Percentiles rank a stretch among this genome's conserved stretches.
Evolutionary conservation across 1,284 basidiomycete genomes (phyloP).

Genomic region (Athelia sp.): DNA sequence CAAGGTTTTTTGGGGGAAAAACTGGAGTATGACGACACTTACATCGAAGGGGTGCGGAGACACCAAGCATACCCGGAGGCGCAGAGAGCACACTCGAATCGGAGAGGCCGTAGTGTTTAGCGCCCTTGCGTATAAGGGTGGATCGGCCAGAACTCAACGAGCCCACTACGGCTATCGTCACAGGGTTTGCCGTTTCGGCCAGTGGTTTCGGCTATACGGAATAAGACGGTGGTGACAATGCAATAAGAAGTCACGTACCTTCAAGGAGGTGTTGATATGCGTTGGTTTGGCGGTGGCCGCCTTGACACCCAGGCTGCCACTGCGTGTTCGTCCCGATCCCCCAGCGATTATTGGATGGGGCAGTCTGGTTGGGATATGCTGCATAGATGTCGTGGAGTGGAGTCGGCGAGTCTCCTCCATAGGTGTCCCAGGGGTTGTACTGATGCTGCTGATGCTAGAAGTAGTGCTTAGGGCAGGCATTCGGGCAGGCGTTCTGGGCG

Average conservation of each 20-base stretch:
- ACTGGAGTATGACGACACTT: constrained; percentile 15
- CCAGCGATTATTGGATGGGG: constrained; percentile 18
- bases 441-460: constrained; percentile 35
- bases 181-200: constrained; percentile 19
- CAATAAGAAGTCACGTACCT: constrained; percentile 14
- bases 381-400: constrained; percentile 37
- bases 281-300: constrained; percentile 26
- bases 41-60: constrained; percentile 38
- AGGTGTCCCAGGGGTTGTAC: constrained; percentile 25
- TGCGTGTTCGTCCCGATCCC: constrained; percentile 42
- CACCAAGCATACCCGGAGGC: constrained; percentile 21
- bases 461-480: constrained; percentile 36
- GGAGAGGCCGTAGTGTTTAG: constrained; percentile 51
- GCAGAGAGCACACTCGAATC: constrained; percentile 32
- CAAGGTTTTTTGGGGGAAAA: constrained; percentile 3
- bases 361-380: constrained; percentile 31
- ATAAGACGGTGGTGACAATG: constrained; percentile 5
- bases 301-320: constrained; percentile 50
- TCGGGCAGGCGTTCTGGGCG: constrained; percentile 35
- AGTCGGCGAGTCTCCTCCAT: constrained; percentile 34
- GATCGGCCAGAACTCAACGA: constrained; percentile 68
- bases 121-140: constrained; percentile 60
- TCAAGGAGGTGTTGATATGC: constrained; percentile 28
- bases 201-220: constrained; percentile 13
- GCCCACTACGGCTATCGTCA: constrained; percentile 67